Conservation (phyloP, 2,329 filamentous ascomycete genomes). For the Lasiodiplodia hormozganensis region DNA sequence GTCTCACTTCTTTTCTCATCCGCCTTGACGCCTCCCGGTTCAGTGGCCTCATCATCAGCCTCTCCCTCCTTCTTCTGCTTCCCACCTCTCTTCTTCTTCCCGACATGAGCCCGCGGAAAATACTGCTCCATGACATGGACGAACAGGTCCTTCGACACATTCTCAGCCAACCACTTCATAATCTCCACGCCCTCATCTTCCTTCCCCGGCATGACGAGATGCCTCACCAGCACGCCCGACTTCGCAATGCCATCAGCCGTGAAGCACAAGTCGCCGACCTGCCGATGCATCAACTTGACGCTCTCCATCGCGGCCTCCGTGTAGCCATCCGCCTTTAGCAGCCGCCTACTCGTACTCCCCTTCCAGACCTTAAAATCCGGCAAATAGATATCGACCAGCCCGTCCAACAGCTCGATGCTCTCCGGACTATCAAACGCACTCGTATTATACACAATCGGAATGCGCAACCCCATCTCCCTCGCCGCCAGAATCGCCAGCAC, state of each 20-base stretch:
- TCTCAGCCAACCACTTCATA: slow-evolving; percentile 75
- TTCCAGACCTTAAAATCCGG: slow-evolving; percentile 88
- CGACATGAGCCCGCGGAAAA: slow-evolving; percentile 79
- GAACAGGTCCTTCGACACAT: slow-evolving; percentile 77
- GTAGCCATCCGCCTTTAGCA: slow-evolving; percentile 82
- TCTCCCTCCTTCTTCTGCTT: slow-evolving; percentile 32
- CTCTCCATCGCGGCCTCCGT: slow-evolving; percentile 75
- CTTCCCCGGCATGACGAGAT: slow-evolving; percentile 84
- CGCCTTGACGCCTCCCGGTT: slow-evolving; percentile 39
- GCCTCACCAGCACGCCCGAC: slow-evolving; percentile 75
- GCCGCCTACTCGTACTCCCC: slow-evolving; percentile 67
- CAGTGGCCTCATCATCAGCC: slow-evolving; percentile 33
- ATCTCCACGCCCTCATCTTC: slow-evolving; percentile 76
- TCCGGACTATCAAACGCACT: slow-evolving; percentile 79
- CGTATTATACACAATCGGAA: slow-evolving; percentile 86
- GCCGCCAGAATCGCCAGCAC: slow-evolving; percentile 78
- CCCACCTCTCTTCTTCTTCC: slow-evolving; percentile 59
- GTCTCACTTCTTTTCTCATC: slow-evolving; percentile 46
- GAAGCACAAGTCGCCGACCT: slow-evolving; percentile 85
- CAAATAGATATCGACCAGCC: slow-evolving; percentile 85
- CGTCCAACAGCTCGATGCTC: slow-evolving; percentile 75
- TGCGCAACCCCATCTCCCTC: slow-evolving; percentile 68
- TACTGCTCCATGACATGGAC: slow-evolving; percentile 93
- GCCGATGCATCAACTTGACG: slow-evolving; percentile 78
- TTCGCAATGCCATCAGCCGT: slow-evolving; percentile 82